These are phyloP conservation scores for Alnus glutinosa DNA, from an alignment of 306 rosid species.

Conservation along the genomic window DNA sequence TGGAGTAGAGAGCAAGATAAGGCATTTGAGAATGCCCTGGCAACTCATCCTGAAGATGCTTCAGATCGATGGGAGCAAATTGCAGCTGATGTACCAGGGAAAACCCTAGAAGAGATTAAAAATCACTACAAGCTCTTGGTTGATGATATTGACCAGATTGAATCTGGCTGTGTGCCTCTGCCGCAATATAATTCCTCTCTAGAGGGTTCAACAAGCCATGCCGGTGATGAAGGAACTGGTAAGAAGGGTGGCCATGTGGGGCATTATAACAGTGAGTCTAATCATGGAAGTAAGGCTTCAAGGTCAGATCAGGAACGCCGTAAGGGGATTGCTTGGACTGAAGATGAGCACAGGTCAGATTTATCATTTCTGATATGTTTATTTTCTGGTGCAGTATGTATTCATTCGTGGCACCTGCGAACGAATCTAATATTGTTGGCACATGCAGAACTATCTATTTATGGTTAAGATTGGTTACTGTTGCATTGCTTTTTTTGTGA, in stretches of 20 bases:
- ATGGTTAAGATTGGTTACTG: constrained; percentile 19
- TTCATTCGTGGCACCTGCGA: constrained; percentile 18
- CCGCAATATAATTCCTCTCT: constrained; percentile 81
- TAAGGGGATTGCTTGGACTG: constrained; percentile 98
- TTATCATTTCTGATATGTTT: constrained; percentile 16
- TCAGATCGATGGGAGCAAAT: constrained; percentile 92
- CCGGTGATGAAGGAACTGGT: constrained; percentile 72
- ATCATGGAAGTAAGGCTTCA: constrained; percentile 78
- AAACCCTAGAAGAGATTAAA: constrained; percentile 72
- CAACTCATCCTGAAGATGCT: constrained; percentile 65
- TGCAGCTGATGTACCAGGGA: constrained; percentile 76
- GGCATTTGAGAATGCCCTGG: constrained; percentile 90
- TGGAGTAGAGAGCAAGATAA: constrained; percentile 94
- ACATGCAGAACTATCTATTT: neutral
- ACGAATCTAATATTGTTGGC: neutral
- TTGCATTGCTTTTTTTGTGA: constrained; percentile 15
- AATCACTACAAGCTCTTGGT: constrained; percentile 79
- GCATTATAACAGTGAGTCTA: constrained; percentile 55
- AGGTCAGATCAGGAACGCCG: constrained; percentile 95
- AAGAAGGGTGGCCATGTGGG: constrained; percentile 62
- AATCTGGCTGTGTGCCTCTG: constrained; percentile 82
- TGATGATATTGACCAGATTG: constrained; percentile 76
- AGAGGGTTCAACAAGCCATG: constrained; percentile 72
- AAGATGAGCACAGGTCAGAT: constrained; percentile 91
- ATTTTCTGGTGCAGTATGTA: constrained; percentile 11